Base-by-base conservation (phyloP, 2,329 filamentous ascomycete species). In the Aureobasidium sp. region DNA sequence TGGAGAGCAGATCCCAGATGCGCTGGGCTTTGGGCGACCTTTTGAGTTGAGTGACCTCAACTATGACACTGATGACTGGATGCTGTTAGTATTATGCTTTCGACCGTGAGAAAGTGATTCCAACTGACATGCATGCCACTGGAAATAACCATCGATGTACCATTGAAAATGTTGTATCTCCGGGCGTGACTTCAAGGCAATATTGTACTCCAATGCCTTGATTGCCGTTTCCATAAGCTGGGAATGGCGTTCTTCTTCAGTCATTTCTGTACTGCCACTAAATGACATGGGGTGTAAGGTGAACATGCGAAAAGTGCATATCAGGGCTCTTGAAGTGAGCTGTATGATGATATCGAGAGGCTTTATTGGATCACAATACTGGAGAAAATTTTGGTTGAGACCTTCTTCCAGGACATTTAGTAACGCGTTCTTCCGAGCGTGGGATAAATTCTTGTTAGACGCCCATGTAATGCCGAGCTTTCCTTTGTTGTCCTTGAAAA, bases 361-460 rank as follows among this genome's bases (percentile, higher is more conserved):
- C 21, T 63, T 63, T n/a, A 63, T 55, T 1, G 57, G 62, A 29
- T 63, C 62, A n/a, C 62, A 63, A 37, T 63, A 47, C 50, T 63
- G 62, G 9, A 63, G 32, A 15, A 61, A 63, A 10, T 48, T 60
- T 21, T 63, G 52, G 11, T 52, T 53, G n/a, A 63, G 54, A 30
- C 48, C 48, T 9, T 63, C 52, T 15, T 59, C 48, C 44, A 55
- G 16, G 15, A 42, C 27, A 3, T 63, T n/a, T 11, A 63, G 42
- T 6, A 57, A 29, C 3, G n/a, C 13, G 16, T 50, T 37, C 30
- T 63, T 60, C 8, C n/a, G 37, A 3, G 32, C 29, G 9, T 59
- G 42, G 7, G 62, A n/a, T 3, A 63, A 1, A n/a, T 29, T 15
- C 16, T 45, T 57, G 13, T 59, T 54, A 21, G 55, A 54, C 3